Evolutionary conservation across 306 rosid genomes (phyloP).

Genomic region (Arachis stenosperma): DNA sequence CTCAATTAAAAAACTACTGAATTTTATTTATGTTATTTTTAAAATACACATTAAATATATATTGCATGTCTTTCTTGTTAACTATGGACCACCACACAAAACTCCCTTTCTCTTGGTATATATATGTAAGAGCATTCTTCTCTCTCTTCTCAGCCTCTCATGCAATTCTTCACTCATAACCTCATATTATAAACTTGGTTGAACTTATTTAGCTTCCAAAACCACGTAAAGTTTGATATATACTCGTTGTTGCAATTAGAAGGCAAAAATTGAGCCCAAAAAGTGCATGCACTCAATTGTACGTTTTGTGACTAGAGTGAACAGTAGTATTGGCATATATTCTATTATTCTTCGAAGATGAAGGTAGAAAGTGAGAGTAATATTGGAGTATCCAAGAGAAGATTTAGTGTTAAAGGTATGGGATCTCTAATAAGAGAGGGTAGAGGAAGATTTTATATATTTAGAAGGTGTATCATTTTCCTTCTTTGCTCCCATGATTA

Average conservation of each 20-base stretch:
- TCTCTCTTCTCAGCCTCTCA: slow-evolving; percentile 25
- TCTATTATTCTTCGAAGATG: slow-evolving; percentile 34
- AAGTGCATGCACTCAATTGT: slow-evolving; percentile 27
- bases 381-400: slow-evolving; percentile 47
- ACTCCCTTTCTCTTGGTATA: neutral
- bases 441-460: slow-evolving; percentile 59
- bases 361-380: slow-evolving; percentile 36
- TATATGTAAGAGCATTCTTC: slow-evolving; percentile 19
- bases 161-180: slow-evolving; percentile 44
- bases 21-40: too few relatives aligned
- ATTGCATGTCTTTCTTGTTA: too few relatives aligned
- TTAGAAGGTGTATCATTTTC: slow-evolving; percentile 55
- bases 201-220: neutral
- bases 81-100: too few relatives aligned
- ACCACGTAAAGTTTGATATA: slow-evolving; percentile 1
- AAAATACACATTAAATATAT: too few relatives aligned
- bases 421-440: slow-evolving; percentile 53
- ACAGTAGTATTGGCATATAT: slow-evolving; percentile 22
- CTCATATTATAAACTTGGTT: slow-evolving; percentile 32
- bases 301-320: slow-evolving; percentile 26
- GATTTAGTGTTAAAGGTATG: slow-evolving; percentile 46
- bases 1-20: too few relatives aligned
- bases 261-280: neutral
- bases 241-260: neutral
- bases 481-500: slow-evolving; percentile 47